Percentiles rank a stretch among this genome's conserved stretches.
Evolutionary conservation across 352 stramenopile species (phyloP).

Genomic region (Pythium brassicae): DNA sequence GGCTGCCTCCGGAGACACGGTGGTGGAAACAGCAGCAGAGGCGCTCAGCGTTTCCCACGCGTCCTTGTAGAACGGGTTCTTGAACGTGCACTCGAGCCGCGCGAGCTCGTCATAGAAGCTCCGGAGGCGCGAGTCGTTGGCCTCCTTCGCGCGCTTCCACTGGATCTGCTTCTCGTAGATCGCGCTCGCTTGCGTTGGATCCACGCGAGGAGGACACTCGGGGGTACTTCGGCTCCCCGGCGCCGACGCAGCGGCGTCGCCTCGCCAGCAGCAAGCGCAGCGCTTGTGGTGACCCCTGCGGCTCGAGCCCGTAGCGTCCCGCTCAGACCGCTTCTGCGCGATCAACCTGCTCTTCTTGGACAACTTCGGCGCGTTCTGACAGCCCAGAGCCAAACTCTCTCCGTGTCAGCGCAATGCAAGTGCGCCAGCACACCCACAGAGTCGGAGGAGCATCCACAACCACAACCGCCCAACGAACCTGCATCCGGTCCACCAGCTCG

Average conservation of each 20-base stretch:
- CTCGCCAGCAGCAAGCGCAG: constrained; percentile 22
- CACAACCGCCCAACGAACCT: constrained; percentile 20
- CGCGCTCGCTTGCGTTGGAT: constrained; percentile 20
- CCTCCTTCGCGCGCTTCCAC: constrained; percentile 55
- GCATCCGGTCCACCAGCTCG: constrained; percentile 22
- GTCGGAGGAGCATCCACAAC: neutral
- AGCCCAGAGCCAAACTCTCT: neutral
- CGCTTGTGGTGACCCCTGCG: constrained; percentile 7
- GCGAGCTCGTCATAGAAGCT: constrained; percentile 29
- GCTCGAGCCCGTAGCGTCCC: neutral
- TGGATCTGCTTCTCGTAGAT: constrained; percentile 60
- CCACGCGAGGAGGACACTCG: constrained; percentile 13
- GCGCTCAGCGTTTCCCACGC: constrained; percentile 22
- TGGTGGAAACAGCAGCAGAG: neutral
- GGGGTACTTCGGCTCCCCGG: neutral
- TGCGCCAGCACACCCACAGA: neutral
- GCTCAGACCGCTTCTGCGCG: constrained; percentile 18
- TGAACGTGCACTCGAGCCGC: constrained; percentile 44
- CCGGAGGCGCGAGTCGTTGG: constrained; percentile 24
- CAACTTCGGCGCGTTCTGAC: constrained; percentile 40
- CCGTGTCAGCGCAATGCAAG: neutral
- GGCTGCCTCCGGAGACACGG: neutral
- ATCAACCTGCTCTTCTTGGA: constrained; percentile 42
- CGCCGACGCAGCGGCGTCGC: neutral
- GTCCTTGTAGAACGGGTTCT: constrained; percentile 46